Evolutionary conservation across 116 monocot species (phyloP).

Genomic region (Papilionanthe hybrid): DNA sequence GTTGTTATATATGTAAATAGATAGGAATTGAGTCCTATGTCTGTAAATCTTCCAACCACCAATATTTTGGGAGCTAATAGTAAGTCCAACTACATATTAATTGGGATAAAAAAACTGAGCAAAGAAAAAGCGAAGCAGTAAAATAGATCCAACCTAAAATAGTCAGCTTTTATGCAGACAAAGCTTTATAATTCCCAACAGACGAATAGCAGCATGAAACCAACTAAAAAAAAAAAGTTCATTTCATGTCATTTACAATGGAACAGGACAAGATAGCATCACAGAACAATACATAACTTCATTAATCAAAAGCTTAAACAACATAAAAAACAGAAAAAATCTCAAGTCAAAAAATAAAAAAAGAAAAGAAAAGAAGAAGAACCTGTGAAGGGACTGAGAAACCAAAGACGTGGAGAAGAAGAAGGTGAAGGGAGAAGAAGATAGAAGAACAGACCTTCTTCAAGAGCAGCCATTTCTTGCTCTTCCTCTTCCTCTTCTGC

Average conservation of each 20-base stretch:
- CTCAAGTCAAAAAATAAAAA: not conserved
- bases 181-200: not conserved
- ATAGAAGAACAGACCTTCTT: not conserved
- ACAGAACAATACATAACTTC: not conserved
- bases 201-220: not conserved
- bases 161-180: not conserved
- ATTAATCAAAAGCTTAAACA: not conserved
- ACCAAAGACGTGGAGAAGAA: not conserved
- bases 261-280: not conserved
- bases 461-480: not conserved
- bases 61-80: not conserved
- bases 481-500: conserved; percentile 1
- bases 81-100: not conserved
- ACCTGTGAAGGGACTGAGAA: not conserved
- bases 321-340: too few species aligned
- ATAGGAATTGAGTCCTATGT: too few species aligned
- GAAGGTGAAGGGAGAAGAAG: not conserved
- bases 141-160: not conserved
- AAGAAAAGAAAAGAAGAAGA: not conserved
- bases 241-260: too few species aligned
- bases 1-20: too few species aligned
- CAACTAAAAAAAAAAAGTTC: not conserved
- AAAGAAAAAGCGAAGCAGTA: not conserved
- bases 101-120: not conserved
- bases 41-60: not conserved